phyloP scores from a whole-genome alignment of 345 rosid genomes.

The Noccaea caerulescens region DNA sequence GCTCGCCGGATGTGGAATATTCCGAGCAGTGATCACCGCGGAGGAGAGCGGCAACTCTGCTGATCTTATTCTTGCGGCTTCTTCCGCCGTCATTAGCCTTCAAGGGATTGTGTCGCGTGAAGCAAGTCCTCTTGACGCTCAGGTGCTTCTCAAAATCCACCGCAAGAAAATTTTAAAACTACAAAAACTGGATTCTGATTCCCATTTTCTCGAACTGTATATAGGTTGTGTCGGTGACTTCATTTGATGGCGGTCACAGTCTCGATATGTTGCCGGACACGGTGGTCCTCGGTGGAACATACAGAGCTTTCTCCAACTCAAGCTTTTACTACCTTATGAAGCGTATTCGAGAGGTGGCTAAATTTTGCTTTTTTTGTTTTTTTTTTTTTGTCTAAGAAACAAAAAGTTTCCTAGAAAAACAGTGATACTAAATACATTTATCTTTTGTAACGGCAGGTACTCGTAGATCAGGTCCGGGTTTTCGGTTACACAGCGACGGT shows the following conservation, averaged over 20 bases:
- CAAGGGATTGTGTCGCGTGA: conserved; percentile 90
- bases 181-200: neutral
- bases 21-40: conserved; percentile 59
- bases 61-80: conserved; percentile 70
- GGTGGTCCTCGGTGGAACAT: conserved; percentile 75
- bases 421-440: neutral
- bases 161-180: neutral
- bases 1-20: conserved; percentile 91
- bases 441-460: conserved; percentile 56
- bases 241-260: conserved; percentile 63
- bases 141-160: conserved; percentile 44
- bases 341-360: conserved; percentile 70
- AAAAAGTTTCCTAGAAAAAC: too few relatives aligned
- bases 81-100: conserved; percentile 76
- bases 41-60: conserved; percentile 42
- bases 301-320: conserved; percentile 78
- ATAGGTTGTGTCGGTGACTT: conserved; percentile 87
- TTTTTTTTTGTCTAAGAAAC: neutral
- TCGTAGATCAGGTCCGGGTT: conserved; percentile 69
- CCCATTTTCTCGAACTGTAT: neutral
- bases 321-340: conserved; percentile 68
- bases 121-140: conserved; percentile 83
- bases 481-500: conserved; percentile 66
- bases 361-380: neutral
- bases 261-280: conserved; percentile 54